Base-by-base conservation (phyloP, 768 basidiomycete species). In the Agrocybe praecox region DNA sequence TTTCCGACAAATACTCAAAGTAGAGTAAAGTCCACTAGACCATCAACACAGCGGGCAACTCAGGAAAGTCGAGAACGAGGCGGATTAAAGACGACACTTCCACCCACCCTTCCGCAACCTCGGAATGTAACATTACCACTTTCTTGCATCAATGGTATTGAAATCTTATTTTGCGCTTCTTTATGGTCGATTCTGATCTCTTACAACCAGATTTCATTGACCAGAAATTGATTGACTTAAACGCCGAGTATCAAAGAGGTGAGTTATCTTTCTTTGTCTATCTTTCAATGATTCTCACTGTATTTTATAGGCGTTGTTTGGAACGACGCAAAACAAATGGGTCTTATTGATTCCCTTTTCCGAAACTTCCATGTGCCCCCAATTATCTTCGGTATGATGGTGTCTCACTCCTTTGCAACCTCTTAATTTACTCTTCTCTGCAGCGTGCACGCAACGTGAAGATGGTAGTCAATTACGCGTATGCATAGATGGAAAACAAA, bases 401-500 rank as follows among this genome's bases (percentile, higher is more conserved):
- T 3, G 19, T 45, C 21, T 52, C 26, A 34, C n/a, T n/a, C 21
- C 22, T 32, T 8, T 19, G 19, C 21, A 19, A 17, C 12, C 22
- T 26, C 18, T 57, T 49, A 15, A n/a, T 52, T 26, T 10, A 14
- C 36, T 63, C n/a, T 29, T 12, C 23, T 26, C 46, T 55, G 10
- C 46, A 85, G 81, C 78, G 33, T 76, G 80, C 6, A 71, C 67
- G 0, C 50, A 57, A 2, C 63, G 68, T 17, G 69, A 75, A 2
- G 76, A 83, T 32, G 80, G 78, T 3, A 67, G 65, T 7, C 81
- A 83, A 58, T 62, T 64, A 18, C 76, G 81, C 19, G 76, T 76
- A 0, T 89, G 87, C 57, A 87, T 88, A 14, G 89, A 89, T 59
- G 88, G 88, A n/a, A 89, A 89, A 65, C 88, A 89, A 60, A 76